Evolutionary conservation across 192 early-diverging fungal species (phyloP).

Genomic region (Coemansia sp.): DNA sequence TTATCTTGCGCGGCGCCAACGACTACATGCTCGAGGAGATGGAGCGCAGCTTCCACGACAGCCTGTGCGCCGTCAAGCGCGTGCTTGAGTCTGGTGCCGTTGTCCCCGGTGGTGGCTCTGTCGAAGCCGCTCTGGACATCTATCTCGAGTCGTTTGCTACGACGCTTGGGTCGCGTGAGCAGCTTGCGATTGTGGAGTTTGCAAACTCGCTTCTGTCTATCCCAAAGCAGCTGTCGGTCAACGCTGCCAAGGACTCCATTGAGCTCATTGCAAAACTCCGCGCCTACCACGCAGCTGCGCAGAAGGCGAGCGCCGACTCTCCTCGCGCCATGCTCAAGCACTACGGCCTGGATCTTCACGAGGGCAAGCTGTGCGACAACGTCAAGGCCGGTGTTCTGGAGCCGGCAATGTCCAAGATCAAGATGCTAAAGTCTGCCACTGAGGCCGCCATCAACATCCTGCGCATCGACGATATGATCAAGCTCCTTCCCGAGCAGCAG

Average conservation of each 20-base stretch:
- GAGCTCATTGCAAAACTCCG: conserved; percentile 95
- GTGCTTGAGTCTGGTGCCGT: conserved; percentile 93
- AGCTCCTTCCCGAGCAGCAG: conserved; percentile 58
- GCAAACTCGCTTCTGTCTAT: conserved; percentile 93
- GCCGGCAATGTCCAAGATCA: conserved; percentile 97
- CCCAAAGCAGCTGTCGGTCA: conserved; percentile 96
- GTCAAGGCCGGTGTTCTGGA: conserved; percentile 92
- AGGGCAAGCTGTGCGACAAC: conserved; percentile 92
- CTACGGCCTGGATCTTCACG: conserved; percentile 91
- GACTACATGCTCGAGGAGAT: conserved; percentile 99
- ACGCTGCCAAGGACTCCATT: conserved; percentile 98
- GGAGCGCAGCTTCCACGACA: conserved; percentile 96
- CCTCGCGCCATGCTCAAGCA: conserved; percentile 78
- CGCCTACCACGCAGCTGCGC: conserved; percentile 92
- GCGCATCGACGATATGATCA: conserved; percentile 93
- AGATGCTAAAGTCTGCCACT: conserved; percentile 94
- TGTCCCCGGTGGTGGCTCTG: conserved; percentile 97
- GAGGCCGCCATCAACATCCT: conserved; percentile 98
- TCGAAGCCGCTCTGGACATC: conserved; percentile 92
- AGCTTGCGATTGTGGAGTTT: conserved; percentile 97
- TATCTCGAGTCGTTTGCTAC: conserved; percentile 99
- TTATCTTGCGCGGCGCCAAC: conserved; percentile 98
- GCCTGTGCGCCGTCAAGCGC: conserved; percentile 93
- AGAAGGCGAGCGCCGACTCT: conserved; percentile 67
- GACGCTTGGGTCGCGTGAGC: conserved; percentile 93